phyloP scores from a whole-genome alignment of 306 rosid genomes.

The Vicia villosa region DNA sequence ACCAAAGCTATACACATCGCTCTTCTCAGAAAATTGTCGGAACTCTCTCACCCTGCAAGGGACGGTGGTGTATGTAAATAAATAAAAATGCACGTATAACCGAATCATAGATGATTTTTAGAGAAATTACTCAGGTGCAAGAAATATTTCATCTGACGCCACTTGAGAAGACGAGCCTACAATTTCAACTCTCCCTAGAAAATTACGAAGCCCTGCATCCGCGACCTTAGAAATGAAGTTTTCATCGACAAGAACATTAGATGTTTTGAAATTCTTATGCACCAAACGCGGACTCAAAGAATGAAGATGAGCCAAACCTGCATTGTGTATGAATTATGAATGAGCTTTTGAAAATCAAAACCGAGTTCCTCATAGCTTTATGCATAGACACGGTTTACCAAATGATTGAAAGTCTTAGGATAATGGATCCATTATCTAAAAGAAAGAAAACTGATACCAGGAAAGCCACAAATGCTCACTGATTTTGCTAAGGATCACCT shows the following conservation, averaged over 20 bases:
- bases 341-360: constrained; percentile 39
- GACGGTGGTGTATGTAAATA: constrained; percentile 26
- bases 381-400: constrained; percentile 25
- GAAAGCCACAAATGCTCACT: constrained; percentile 99
- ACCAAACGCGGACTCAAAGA: constrained; percentile 74
- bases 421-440: constrained; percentile 57
- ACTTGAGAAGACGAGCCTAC: constrained; percentile 81
- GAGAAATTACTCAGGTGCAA: constrained; percentile 76
- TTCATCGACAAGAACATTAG: constrained; percentile 91
- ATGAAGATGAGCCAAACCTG: constrained; percentile 90
- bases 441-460: constrained; percentile 86
- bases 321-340: constrained; percentile 29
- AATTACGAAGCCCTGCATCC: constrained; percentile 70
- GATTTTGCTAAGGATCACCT: constrained; percentile 99
- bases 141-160: constrained; percentile 62
- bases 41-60: constrained; percentile 82
- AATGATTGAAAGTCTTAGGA: constrained; percentile 42
- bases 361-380: constrained; percentile 35
- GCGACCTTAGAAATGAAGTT: constrained; percentile 83
- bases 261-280: constrained; percentile 86
- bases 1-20: constrained; percentile 86
- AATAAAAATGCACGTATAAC: neutral
- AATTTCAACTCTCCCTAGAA: constrained; percentile 64
- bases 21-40: constrained; percentile 84
- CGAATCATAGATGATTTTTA: constrained; percentile 11